These are phyloP conservation scores for Podaxis carcinomalis DNA, from an alignment of 768 basidiomycete species.

Conservation along the genomic window DNA sequence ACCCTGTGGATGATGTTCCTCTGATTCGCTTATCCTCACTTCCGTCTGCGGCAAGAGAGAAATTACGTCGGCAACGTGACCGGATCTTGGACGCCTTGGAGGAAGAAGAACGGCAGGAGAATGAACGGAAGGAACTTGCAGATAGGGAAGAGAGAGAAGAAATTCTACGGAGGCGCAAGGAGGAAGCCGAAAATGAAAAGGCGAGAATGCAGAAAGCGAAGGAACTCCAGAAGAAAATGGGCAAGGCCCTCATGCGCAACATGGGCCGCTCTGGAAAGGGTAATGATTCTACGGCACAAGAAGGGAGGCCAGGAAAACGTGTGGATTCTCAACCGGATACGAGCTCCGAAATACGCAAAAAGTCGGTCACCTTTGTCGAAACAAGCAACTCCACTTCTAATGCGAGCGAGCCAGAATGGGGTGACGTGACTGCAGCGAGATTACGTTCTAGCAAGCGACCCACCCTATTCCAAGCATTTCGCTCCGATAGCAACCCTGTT, in stretches of 20 bases:
- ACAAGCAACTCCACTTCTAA: conserved; percentile 13
- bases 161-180: conserved; percentile 45
- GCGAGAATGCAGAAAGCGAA: conserved; percentile 35
- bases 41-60: conserved; percentile 41
- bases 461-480: conserved; percentile 30
- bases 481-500: conserved; percentile 47
- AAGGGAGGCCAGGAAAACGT: conserved; percentile 28
- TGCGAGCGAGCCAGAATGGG: conserved; percentile 36
- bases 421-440: conserved; percentile 50
- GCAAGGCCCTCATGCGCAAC: conserved; percentile 54
- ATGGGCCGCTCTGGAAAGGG: conserved; percentile 35
- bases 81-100: conserved; percentile 66
- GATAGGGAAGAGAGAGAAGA: conserved; percentile 41
- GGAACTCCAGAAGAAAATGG: conserved; percentile 77
- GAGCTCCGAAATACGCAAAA: conserved; percentile 39
- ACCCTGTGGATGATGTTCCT: conserved; percentile 34
- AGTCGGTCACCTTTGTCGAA: conserved; percentile 64
- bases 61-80: conserved; percentile 54
- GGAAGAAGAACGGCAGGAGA: conserved; percentile 56
- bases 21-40: conserved; percentile 44
- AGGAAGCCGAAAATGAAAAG: conserved; percentile 38
- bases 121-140: conserved; percentile 33
- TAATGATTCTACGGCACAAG: conserved; percentile 27
- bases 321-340: conserved; percentile 17
- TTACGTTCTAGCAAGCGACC: conserved; percentile 35